A percentile compares a stretch with the other conserved stretches of the same genome.
Evolutionary conservation across 2,329 filamentous ascomycete species (phyloP).

Genomic region (Fusarium algeriense): DNA sequence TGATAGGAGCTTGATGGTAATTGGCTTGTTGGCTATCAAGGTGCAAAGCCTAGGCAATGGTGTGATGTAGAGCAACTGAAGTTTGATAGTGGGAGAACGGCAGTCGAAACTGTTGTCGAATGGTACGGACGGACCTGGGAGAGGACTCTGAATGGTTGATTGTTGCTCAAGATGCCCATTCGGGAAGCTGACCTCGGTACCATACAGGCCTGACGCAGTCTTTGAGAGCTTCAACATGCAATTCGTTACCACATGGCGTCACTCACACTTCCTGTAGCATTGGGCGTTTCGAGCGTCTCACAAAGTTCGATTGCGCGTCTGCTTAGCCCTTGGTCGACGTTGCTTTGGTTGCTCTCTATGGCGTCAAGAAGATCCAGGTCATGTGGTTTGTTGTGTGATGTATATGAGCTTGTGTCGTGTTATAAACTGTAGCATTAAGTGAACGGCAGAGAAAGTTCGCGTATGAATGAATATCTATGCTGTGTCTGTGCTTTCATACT

Average conservation of each 20-base stretch:
- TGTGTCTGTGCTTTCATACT: slow-evolving; percentile 8
- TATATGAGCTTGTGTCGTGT: slow-evolving; percentile 15
- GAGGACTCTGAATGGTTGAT: slow-evolving; percentile 31
- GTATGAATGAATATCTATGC: slow-evolving; percentile 18
- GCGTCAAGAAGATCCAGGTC: slow-evolving; percentile 20
- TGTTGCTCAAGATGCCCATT: slow-evolving; percentile 31
- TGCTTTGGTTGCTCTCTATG: slow-evolving; percentile 6
- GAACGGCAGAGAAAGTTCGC: slow-evolving; percentile 1
- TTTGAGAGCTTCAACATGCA: slow-evolving; percentile 32
- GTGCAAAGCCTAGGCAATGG: slow-evolving; percentile 39
- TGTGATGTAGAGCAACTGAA: slow-evolving; percentile 28
- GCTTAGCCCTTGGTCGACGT: slow-evolving; percentile 5
- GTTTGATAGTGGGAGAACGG: slow-evolving; percentile 16
- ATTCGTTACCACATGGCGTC: slow-evolving; percentile 46
- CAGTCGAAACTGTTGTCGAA: slow-evolving; percentile 23
- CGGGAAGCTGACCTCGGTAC: slow-evolving; percentile 31
- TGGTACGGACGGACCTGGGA: slow-evolving; percentile 5
- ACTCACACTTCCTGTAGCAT: slow-evolving; percentile 39
- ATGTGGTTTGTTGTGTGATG: slow-evolving; percentile 20
- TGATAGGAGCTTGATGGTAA: slow-evolving; percentile 29
- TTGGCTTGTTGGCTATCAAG: slow-evolving; percentile 38
- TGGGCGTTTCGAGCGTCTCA: slow-evolving; percentile 40
- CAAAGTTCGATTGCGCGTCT: slow-evolving; percentile 33
- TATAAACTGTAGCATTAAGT: slow-evolving; percentile 15
- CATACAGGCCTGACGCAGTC: slow-evolving; percentile 26